Conservation (phyloP, 805 yeast genomes). For the Tetrapisispora nanseiensis region DNA sequence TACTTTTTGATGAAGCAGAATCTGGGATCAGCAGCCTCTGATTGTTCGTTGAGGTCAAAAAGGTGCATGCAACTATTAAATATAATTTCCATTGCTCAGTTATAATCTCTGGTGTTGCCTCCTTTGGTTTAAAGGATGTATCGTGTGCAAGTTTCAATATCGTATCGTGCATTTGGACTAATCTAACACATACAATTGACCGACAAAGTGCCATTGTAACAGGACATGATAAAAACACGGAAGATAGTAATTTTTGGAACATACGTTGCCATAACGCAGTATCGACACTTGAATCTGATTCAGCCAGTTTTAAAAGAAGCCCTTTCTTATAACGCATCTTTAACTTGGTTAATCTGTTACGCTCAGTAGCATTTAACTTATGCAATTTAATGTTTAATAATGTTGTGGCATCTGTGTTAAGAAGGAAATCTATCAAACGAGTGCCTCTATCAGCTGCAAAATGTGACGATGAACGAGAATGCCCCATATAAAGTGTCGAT, state of each 20-base stretch:
- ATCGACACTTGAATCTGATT: constrained; percentile 89
- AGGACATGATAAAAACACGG: constrained; percentile 74
- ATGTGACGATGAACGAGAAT: constrained; percentile 48
- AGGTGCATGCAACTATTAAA: constrained; percentile 83
- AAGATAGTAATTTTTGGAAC: constrained; percentile 63
- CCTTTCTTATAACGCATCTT: constrained; percentile 49
- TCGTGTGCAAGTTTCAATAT: constrained; percentile 47
- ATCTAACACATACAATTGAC: constrained; percentile 76
- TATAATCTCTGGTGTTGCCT: constrained; percentile 55
- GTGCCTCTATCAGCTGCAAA: constrained; percentile 75
- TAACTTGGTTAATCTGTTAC: constrained; percentile 57
- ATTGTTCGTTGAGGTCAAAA: constrained; percentile 81
- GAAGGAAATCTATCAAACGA: constrained; percentile 66
- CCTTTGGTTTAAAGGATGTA: constrained; percentile 21
- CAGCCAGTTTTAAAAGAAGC: constrained; percentile 68
- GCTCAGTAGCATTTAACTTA: constrained; percentile 64
- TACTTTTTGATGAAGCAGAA: constrained; percentile 45
- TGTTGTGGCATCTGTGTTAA: constrained; percentile 56
- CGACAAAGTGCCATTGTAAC: constrained; percentile 90
- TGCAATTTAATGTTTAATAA: constrained; percentile 43
- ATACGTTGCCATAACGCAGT: constrained; percentile 92
- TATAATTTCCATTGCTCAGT: constrained; percentile 85
- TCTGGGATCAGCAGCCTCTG: constrained; percentile 64
- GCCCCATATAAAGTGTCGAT: constrained; percentile 15
- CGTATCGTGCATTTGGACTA: constrained; percentile 76